phyloP scores from a whole-genome alignment of 2,329 filamentous ascomycete genomes.

The Fusarium compactum region DNA sequence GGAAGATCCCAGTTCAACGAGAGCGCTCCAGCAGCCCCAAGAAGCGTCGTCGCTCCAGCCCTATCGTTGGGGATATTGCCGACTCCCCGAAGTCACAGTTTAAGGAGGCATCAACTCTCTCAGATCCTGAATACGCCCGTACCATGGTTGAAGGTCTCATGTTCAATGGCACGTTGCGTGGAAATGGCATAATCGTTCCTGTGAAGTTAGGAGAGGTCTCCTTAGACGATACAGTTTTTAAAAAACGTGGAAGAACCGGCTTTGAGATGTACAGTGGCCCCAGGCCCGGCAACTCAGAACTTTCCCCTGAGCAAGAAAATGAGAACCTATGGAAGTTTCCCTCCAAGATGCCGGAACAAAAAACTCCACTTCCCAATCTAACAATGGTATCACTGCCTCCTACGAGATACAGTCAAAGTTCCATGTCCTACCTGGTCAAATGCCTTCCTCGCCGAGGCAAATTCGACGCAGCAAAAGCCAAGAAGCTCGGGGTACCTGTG shows the following conservation, averaged over 20 bases:
- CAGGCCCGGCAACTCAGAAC: constrained; percentile 35
- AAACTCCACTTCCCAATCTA: constrained; percentile 29
- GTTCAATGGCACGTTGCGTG: constrained; percentile 51
- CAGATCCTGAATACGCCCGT: constrained; percentile 49
- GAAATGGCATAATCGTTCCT: constrained; percentile 40
- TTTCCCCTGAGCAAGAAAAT: constrained; percentile 32
- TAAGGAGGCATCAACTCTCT: constrained; percentile 39
- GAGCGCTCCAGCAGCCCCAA: constrained; percentile 51
- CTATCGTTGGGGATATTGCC: constrained; percentile 21
- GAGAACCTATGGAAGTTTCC: constrained; percentile 48
- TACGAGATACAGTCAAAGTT: constrained; percentile 73
- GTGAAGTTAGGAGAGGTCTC: constrained; percentile 47
- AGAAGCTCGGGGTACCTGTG: constrained; percentile 71
- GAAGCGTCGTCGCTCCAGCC: constrained; percentile 50
- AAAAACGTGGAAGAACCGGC: constrained; percentile 70
- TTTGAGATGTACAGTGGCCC: constrained; percentile 79
- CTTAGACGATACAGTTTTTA: constrained; percentile 61
- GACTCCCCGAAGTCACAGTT: constrained; percentile 7
- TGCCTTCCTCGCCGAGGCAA: constrained; percentile 81
- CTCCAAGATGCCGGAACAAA: constrained; percentile 25
- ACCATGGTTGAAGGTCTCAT: constrained; percentile 52
- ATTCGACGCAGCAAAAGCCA: constrained; percentile 77
- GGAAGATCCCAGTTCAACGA: constrained; percentile 74
- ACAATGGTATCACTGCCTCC: constrained; percentile 69
- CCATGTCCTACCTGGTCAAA: constrained; percentile 89